Evolutionary conservation across 2,329 filamentous ascomycete genomes (phyloP).

Genomic region (Apiospora hydei): DNA sequence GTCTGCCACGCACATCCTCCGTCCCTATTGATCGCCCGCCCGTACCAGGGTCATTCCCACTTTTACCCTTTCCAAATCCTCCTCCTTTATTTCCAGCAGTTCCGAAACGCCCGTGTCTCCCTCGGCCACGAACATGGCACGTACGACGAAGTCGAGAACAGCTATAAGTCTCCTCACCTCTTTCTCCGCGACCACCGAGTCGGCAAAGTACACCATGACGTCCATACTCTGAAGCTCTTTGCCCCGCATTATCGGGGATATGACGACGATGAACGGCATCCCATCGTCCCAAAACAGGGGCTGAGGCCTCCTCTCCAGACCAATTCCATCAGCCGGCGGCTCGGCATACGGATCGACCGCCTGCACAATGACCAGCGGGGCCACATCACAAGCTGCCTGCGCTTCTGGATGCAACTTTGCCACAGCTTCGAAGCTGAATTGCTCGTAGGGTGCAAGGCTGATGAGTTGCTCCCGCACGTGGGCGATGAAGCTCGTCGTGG

Average conservation of each 20-base stretch:
- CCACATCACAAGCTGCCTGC: not conserved
- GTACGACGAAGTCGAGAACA: not conserved
- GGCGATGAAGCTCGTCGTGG: not conserved
- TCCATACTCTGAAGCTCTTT: not conserved
- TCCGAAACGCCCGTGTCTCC: not conserved
- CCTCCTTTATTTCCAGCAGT: too few relatives aligned
- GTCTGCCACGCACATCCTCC: not conserved
- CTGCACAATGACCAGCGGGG: not conserved
- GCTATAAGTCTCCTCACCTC: not conserved
- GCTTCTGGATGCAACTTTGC: not conserved
- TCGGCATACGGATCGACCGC: constrained; percentile 4
- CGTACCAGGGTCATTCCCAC: not conserved
- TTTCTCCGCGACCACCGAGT: not conserved
- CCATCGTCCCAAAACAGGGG: constrained; percentile 9
- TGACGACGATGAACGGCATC: not conserved
- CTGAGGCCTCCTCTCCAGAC: constrained; percentile 3
- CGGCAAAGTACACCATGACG: not conserved
- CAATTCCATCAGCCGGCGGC: not conserved
- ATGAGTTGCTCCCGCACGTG: constrained; percentile 7
- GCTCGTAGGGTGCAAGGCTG: not conserved
- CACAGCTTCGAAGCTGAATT: not conserved
- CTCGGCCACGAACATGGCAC: not conserved
- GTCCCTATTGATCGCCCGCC: not conserved
- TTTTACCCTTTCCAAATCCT: too few relatives aligned
- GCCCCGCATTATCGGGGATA: not conserved